Evolutionary conservation across 495 filamentous ascomycete species (phyloP), one percentile per base, ranked within the genome.

Genomic region (Hypomontagnella submonticulosa): DNA sequence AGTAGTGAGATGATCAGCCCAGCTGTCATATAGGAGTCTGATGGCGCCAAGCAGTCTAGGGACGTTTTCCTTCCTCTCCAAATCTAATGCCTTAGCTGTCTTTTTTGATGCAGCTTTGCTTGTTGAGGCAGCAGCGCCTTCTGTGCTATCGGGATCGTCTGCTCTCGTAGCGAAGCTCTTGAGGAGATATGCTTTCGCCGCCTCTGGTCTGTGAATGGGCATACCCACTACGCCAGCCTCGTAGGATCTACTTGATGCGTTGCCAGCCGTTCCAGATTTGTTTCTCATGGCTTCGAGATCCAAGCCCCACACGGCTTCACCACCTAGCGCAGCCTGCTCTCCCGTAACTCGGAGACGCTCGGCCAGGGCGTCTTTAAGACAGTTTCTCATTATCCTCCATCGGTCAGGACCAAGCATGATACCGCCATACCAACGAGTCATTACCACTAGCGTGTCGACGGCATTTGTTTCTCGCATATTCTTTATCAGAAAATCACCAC

Each of bases 401-500:
- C 95, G 80, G 73, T 96, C 95, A 10, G 91, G 89, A 0, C 95
- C 95, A 8, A 99, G 78, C 61, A 91, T 84, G 4, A 94, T 81
- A 0, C 95, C 95, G 0, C 95, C 95, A 73, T 92, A 98, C 95
- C 95, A 99, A 23, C 95, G 81, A 33, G 89, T 90, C 44, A 99
- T 90, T 15, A 99, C 92, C 4, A 99, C 90, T 12, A 97, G 81
- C 1, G 91, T 88, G 77, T 92, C 84, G 79, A 88, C 89, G 1
- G 92, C 87, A 73, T 90, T 85, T 82, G 90, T 89, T 61, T 92
- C 76, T 74, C 92, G 88, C 83, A 99, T 82, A 43, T 96, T 75
- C 75, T 90, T 86, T 18, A 96, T 80, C 67, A 98, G 74, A 20
- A 95, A 83, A 0, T 87, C 86, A 4, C 95, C 95, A 20, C 90